A percentile compares a stretch with the other conserved stretches of the same genome.
phyloP scores from a whole-genome alignment of 1,284 basidiomycete genomes.

The Coniferiporia sulphurascens region DNA sequence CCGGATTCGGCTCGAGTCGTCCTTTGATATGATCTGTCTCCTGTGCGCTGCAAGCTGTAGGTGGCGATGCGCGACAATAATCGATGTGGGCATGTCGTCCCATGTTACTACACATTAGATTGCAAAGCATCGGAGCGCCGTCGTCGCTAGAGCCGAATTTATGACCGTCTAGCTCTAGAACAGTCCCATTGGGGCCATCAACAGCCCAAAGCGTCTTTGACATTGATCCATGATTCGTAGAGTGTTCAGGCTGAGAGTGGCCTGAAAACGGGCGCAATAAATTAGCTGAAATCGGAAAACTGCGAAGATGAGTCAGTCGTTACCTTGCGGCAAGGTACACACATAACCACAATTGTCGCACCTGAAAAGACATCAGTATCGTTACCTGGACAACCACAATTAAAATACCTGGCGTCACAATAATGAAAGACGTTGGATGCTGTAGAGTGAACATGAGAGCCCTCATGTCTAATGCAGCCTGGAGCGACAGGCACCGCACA shows the following conservation, averaged over 20 bases:
- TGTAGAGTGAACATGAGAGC: slow-evolving; percentile 43
- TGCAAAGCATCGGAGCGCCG: slow-evolving; percentile 63
- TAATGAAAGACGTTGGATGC: slow-evolving; percentile 41
- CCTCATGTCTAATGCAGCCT: slow-evolving; percentile 38
- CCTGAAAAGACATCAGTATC: slow-evolving; percentile 25
- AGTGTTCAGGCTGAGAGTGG: slow-evolving; percentile 55
- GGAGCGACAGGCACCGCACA: slow-evolving; percentile 44
- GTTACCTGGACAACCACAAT: background rate
- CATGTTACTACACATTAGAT: slow-evolving; percentile 48
- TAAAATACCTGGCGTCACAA: slow-evolving; percentile 42
- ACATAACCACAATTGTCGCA: slow-evolving; percentile 55
- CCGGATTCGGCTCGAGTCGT: slow-evolving; percentile 41
- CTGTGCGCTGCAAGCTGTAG: slow-evolving; percentile 33
- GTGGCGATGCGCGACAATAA: slow-evolving; percentile 43
- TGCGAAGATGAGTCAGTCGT: background rate
- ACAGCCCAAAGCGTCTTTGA: slow-evolving; percentile 50
- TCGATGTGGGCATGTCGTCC: slow-evolving; percentile 54
- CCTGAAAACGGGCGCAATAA: slow-evolving; percentile 31
- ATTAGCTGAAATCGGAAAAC: background rate
- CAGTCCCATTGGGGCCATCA: slow-evolving; percentile 41
- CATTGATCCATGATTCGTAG: slow-evolving; percentile 63
- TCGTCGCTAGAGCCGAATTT: slow-evolving; percentile 53
- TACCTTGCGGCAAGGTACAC: slow-evolving; percentile 54
- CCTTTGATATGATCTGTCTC: slow-evolving; percentile 44
- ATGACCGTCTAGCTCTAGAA: slow-evolving; percentile 49